Base-by-base conservation (phyloP, 2,329 filamentous ascomycete species). In the Sporothrix humicola region DNA sequence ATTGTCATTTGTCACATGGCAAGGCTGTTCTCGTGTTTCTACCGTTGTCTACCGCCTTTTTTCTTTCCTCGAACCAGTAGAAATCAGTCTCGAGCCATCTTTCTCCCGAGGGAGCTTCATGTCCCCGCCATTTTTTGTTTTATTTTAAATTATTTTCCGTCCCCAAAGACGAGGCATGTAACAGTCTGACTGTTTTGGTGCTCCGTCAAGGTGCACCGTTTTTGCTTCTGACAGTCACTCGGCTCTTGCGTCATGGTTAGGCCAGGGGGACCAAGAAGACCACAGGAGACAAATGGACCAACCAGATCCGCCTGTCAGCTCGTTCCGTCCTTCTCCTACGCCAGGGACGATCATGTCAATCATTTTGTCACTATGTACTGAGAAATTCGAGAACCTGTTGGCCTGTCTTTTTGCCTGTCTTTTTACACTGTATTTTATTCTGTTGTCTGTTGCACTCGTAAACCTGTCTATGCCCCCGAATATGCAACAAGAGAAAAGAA, bases 221-320 rank as follows among this genome's bases (percentile, higher is more conserved):
- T 69, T 69, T 69, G 66, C 66, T 69, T 69, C 66, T 69, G 66
- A 69, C 66, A 69, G 17, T 10, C 48, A 17, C 66, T 54, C 42
- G 54, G 12, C 26, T 69, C 20, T 69, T 69, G 66, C 66, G 66
- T 56, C 66, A 69, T 56, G 66, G 42, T 15, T 8, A 10, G 20
- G 20, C 3, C 13, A 66, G 20, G 63, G 20, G 12, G 2, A 44
- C 31, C 2, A n/a, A 48, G 17, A 15, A 68, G 23, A n/a, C 48
- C 23, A 37, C 63, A 52, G 44, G 12, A 59, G 9, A n/a, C 52
- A 56, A 4, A n/a, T 23, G 52, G 52, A 48, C 46, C 46, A 48
- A 48, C 9, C 10, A 17, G 5, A n/a, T n/a, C 20, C 56, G 44
- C 44, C 65, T 52, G 63, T 12, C 63, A 68, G 44, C 15, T 31